phyloP scores from a whole-genome alignment of 345 rosid species.

The Citrus australasica region DNA sequence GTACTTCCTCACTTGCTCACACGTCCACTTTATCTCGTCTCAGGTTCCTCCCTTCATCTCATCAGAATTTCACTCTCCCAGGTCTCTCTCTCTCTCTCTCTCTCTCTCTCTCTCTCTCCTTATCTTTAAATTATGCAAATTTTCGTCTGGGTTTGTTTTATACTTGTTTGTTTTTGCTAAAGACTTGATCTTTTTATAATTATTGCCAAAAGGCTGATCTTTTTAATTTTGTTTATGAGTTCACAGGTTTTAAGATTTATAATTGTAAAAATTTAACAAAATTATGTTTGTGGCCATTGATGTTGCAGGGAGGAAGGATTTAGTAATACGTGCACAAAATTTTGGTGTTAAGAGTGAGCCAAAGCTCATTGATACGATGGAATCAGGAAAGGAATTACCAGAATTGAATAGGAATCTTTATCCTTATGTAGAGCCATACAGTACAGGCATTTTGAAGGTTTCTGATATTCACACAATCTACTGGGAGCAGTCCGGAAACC shows the following conservation, averaged over 20 bases:
- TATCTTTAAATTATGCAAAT: background rate
- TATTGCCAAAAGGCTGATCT: background rate
- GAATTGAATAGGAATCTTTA: slow-evolving; percentile 50
- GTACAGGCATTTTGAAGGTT: slow-evolving; percentile 67
- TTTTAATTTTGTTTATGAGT: background rate
- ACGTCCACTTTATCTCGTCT: background rate
- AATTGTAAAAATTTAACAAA: background rate
- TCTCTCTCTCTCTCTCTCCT: background rate
- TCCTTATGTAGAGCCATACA: slow-evolving; percentile 65
- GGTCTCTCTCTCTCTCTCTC: slow-evolving; percentile 9
- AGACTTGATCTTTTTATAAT: background rate
- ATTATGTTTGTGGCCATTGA: background rate
- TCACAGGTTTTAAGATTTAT: background rate
- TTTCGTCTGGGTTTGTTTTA: slow-evolving; percentile 3
- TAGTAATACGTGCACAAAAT: slow-evolving; percentile 19
- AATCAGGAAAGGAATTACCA: slow-evolving; percentile 29
- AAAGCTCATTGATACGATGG: slow-evolving; percentile 34
- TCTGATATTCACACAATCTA: slow-evolving; percentile 72
- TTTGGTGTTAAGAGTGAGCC: slow-evolving; percentile 31
- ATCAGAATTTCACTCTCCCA: slow-evolving; percentile 13
- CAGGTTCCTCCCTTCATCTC: background rate
- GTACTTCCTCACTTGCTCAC: background rate
- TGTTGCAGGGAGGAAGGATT: slow-evolving; percentile 33
- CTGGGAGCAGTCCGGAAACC: slow-evolving; percentile 95
- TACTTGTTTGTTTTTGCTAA: background rate